Conservation (phyloP, 2,329 filamentous ascomycete species). For the Claviceps sp. region DNA sequence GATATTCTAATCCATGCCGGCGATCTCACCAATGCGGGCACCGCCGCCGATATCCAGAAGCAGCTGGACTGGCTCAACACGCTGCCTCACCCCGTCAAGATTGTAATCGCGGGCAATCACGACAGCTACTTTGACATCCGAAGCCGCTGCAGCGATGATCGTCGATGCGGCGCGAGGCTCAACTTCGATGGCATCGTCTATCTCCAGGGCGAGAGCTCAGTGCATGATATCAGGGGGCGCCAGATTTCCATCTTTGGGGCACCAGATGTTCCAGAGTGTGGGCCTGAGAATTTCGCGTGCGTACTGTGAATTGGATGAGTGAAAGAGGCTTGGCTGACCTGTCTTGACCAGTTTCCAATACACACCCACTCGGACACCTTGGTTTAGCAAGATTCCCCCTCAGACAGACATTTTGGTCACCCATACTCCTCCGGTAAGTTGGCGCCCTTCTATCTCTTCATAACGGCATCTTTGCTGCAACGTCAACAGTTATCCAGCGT, state of each 20-base stretch:
- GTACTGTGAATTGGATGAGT: conserved; percentile 7
- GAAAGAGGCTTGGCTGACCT: not conserved
- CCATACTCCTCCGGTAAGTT: conserved; percentile 56
- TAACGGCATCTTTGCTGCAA: not conserved
- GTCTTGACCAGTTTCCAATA: conserved; percentile 53
- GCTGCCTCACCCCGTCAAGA: conserved; percentile 65
- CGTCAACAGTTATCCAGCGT: not conserved
- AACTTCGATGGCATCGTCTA: conserved; percentile 61
- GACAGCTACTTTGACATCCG: conserved; percentile 70
- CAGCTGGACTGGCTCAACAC: conserved; percentile 70
- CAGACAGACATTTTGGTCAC: conserved; percentile 71
- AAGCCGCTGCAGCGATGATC: conserved; percentile 44
- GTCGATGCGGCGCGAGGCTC: conserved; percentile 35
- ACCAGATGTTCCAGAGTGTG: conserved; percentile 65
- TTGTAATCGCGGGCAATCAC: conserved; percentile 79
- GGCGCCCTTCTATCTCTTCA: too few relatives aligned
- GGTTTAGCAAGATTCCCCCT: conserved; percentile 55
- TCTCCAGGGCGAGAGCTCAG: conserved; percentile 55
- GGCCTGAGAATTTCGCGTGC: conserved; percentile 52
- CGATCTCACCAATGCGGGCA: conserved; percentile 66
- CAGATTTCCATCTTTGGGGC: conserved; percentile 59
- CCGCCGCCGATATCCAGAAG: conserved; percentile 59
- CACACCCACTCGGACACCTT: conserved; percentile 48
- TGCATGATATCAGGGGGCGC: conserved; percentile 46
- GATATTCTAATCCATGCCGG: conserved; percentile 85